Evolutionary conservation across 2,329 filamentous ascomycete species (phyloP).

Genomic region (Colletotrichum sp.): DNA sequence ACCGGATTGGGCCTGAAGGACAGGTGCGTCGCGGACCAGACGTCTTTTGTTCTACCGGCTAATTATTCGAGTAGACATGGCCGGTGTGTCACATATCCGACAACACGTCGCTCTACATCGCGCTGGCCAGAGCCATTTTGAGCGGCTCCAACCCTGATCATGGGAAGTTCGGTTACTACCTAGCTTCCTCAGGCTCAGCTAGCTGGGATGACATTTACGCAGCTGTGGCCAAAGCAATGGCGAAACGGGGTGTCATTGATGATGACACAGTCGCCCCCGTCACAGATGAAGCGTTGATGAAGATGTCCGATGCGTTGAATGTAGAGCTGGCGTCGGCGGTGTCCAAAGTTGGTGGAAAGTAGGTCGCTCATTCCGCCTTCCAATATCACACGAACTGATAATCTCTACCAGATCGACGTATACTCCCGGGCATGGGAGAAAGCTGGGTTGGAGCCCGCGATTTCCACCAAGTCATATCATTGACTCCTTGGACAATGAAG

Average conservation of each 20-base stretch:
- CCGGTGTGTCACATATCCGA: not conserved
- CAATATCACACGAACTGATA: not conserved
- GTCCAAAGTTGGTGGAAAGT: not conserved
- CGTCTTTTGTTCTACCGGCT: not conserved
- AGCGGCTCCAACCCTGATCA: not conserved
- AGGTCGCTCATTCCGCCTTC: not conserved
- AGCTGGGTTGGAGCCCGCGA: not conserved
- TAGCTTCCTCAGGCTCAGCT: not conserved
- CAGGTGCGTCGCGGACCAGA: not conserved
- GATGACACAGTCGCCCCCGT: not conserved
- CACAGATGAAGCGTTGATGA: not conserved
- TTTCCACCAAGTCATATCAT: not conserved
- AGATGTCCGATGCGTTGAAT: not conserved
- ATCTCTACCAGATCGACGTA: not conserved
- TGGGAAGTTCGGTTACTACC: not conserved
- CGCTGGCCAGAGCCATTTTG: not conserved
- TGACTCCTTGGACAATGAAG: not conserved
- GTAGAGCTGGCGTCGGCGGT: not conserved
- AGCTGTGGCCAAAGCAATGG: not conserved
- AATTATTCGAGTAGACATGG: not conserved
- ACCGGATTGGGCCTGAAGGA: not conserved
- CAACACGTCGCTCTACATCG: not conserved
- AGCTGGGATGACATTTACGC: not conserved
- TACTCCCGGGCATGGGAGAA: not conserved
- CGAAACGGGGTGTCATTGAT: not conserved